These are phyloP conservation scores for Candida incommunis DNA, from an alignment of 805 yeast species.

Conservation along the genomic window DNA sequence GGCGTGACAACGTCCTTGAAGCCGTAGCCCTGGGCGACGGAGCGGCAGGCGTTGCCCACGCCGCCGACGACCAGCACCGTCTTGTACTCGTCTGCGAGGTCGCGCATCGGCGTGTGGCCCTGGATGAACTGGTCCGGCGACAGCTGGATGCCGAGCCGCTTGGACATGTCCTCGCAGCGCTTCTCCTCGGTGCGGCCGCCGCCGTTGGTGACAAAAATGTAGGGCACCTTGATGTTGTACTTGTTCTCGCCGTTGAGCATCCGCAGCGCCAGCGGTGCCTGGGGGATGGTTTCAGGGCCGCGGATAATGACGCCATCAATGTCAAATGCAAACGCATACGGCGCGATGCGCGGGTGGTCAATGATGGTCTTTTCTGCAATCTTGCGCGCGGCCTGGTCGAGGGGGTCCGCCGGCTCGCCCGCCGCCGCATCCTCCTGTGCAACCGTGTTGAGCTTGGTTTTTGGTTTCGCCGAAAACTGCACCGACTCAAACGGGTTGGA, in stretches of 20 bases:
- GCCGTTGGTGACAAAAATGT: constrained; percentile 79
- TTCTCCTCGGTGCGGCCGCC: constrained; percentile 75
- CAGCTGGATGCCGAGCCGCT: constrained; percentile 44
- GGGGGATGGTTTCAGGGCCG: constrained; percentile 75
- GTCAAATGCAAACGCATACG: constrained; percentile 71
- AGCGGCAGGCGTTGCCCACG: constrained; percentile 67
- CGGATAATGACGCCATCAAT: constrained; percentile 82
- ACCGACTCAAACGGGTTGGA: not conserved
- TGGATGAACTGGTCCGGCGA: constrained; percentile 74
- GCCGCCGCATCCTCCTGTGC: not conserved
- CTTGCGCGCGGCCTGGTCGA: not conserved
- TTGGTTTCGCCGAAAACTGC: not conserved
- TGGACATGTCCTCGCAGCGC: constrained; percentile 57
- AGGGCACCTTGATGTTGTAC: constrained; percentile 67
- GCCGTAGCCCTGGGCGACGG: constrained; percentile 74
- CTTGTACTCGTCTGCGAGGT: constrained; percentile 49
- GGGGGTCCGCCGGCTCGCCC: not conserved
- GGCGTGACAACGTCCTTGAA: constrained; percentile 74
- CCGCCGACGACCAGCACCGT: constrained; percentile 85
- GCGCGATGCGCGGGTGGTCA: constrained; percentile 1
- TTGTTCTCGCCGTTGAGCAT: constrained; percentile 65
- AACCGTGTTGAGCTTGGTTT: not conserved
- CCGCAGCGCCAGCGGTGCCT: constrained; percentile 59
- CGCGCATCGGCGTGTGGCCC: constrained; percentile 91
- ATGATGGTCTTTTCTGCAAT: not conserved